A percentile compares a stretch with the other conserved stretches of the same genome.
These are phyloP conservation scores for Phylloporus scabripes DNA, from an alignment of 768 basidiomycete genomes.

Conservation along the genomic window DNA sequence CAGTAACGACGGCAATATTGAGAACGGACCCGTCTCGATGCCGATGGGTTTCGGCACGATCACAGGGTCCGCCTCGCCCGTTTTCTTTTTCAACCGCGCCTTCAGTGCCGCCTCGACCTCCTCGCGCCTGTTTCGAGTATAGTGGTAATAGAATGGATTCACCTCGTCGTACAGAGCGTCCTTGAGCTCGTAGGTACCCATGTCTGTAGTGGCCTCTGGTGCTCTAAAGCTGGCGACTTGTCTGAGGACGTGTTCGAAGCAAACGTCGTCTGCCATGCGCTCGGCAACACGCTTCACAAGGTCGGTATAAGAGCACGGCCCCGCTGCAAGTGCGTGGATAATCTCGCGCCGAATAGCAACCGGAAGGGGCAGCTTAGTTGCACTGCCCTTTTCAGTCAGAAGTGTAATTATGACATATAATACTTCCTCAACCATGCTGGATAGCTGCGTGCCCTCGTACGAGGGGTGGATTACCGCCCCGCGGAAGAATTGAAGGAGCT, in stretches of 20 bases:
- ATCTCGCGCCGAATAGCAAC: constrained; percentile 75
- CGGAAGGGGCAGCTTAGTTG: constrained; percentile 60
- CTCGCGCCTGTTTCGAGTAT: constrained; percentile 88
- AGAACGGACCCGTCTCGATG: constrained; percentile 66
- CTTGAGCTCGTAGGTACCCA: constrained; percentile 84
- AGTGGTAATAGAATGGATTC: constrained; percentile 95
- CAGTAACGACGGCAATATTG: constrained; percentile 55
- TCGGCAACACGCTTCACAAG: constrained; percentile 89
- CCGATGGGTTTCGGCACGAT: constrained; percentile 68
- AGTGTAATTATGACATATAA: constrained; percentile 84
- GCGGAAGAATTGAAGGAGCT: constrained; percentile 73
- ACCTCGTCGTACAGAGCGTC: constrained; percentile 81
- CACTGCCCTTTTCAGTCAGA: constrained; percentile 74
- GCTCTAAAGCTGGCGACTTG: constrained; percentile 79
- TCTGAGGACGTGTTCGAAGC: constrained; percentile 71
- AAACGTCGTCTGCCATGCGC: constrained; percentile 75
- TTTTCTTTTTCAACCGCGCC: constrained; percentile 60
- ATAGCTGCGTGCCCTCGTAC: constrained; percentile 68
- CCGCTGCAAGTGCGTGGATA: constrained; percentile 84
- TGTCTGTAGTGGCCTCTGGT: constrained; percentile 73
- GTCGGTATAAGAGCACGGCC: constrained; percentile 85
- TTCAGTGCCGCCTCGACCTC: constrained; percentile 79
- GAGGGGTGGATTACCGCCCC: constrained; percentile 48
- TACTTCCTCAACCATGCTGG: constrained; percentile 88
- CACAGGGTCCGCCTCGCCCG: constrained; percentile 58